Evolutionary conservation across 495 filamentous ascomycete species (phyloP), one percentile per base, ranked within the genome.

Genomic region (Acidomyces sp.): DNA sequence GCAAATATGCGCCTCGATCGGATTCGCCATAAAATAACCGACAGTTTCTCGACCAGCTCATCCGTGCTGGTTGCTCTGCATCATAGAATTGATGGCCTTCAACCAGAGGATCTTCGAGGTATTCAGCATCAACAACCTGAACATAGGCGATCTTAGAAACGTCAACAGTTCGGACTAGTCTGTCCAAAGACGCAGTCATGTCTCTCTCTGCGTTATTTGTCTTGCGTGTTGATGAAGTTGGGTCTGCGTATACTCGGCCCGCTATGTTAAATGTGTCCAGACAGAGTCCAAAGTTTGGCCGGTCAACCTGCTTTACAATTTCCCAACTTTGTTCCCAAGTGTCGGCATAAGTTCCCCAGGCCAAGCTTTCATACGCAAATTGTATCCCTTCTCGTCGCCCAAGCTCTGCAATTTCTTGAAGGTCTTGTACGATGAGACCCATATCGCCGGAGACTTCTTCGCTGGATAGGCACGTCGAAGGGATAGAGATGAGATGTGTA

Each of bases 251-350:
- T 18, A 83, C 70, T 24, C 78, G 64, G 1, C 73, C 82, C 0
- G 77, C 77, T 31, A 86, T 82, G 60, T 90, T 84, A 59, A 82
- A 90, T 0, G 78, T 82, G 60, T 87, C 82, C 12, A 87, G 66
- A 59, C 80, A 85, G 38, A 83, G 61, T 7, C 82, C 83, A 47
- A 87, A 82, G 59, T 86, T 87, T 12, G 68, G 64, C 3, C 80
- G 60, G 53, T 85, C 59, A 27, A 85, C 80, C 13, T 54, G 57
- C 35, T 64, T 52, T 0, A 84, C 74, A n/a, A 86, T 58, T 19
- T 77, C 68, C 75, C 77, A 90, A 40, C 68, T 72, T 23, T 62
- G 60, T 53, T 87, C 79, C 83, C 82, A 80, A 0, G 68, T 75
- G 54, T 85, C 67, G 45, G 78, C 60, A 48, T 75, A 71, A 10